Conservation (phyloP, 2,329 filamentous ascomycete species). For the Teratosphaeria zuluensis region DNA sequence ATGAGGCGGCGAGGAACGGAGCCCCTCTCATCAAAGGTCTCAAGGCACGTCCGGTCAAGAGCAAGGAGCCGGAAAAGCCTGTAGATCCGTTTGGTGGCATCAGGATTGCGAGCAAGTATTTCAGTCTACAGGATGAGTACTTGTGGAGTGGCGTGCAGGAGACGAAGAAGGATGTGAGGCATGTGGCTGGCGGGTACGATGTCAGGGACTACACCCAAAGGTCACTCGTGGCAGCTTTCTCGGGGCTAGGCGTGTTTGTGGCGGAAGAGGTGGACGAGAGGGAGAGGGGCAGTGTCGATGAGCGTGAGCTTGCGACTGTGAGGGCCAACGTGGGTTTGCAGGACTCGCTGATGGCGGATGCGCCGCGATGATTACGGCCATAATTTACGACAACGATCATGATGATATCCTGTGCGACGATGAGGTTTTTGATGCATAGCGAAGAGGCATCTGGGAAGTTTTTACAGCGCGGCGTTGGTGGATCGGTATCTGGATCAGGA, state of each 20-base stretch:
- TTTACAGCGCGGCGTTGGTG: neutral
- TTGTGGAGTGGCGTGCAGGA: conserved; percentile 63
- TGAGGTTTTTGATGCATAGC: neutral
- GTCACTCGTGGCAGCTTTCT: conserved; percentile 79
- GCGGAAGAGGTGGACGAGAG: conserved; percentile 55
- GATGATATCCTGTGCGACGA: neutral
- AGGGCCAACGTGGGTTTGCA: conserved; percentile 37
- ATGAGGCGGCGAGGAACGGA: conserved; percentile 7
- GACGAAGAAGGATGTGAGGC: conserved; percentile 54
- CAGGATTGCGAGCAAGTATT: conserved; percentile 55
- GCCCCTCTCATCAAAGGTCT: conserved; percentile 61
- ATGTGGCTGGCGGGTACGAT: conserved; percentile 73
- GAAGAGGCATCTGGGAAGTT: neutral
- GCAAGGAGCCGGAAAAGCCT: conserved; percentile 56
- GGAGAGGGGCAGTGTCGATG: conserved; percentile 20
- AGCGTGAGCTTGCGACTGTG: conserved; percentile 13
- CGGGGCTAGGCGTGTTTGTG: conserved; percentile 78
- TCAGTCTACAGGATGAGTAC: conserved; percentile 59
- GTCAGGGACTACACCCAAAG: conserved; percentile 71
- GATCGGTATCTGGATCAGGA: neutral
- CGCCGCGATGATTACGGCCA: neutral
- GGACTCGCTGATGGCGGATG: conserved; percentile 4
- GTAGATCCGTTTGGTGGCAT: conserved; percentile 86
- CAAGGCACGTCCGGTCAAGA: conserved; percentile 44
- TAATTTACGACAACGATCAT: neutral